phyloP scores from a whole-genome alignment of 805 yeast species.

The Naumovozyma castellii region DNA sequence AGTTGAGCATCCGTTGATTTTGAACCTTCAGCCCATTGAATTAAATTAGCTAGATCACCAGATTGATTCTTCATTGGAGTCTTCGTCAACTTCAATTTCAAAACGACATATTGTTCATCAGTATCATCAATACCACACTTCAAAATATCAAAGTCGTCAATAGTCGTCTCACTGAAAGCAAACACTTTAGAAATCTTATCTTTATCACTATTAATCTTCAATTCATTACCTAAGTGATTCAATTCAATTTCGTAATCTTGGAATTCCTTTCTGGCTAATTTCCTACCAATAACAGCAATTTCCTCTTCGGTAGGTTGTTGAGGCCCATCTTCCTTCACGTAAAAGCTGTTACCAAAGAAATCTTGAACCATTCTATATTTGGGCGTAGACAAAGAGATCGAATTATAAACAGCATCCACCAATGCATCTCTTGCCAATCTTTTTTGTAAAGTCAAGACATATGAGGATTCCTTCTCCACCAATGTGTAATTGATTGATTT shows the following conservation, averaged over 20 bases:
- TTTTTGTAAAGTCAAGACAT: slow-evolving; percentile 14
- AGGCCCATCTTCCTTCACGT: slow-evolving; percentile 18
- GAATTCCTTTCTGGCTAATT: slow-evolving; percentile 19
- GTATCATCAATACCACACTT: slow-evolving; percentile 19
- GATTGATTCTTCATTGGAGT: slow-evolving; percentile 1
- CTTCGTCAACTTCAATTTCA: slow-evolving; percentile 8
- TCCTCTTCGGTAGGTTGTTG: slow-evolving; percentile 18
- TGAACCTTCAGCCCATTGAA: slow-evolving; percentile 12
- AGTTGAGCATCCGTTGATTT: neutral
- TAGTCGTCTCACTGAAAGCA: slow-evolving; percentile 11
- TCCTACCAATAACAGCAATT: slow-evolving; percentile 11
- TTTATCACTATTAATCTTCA: slow-evolving; percentile 14
- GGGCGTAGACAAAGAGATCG: slow-evolving; percentile 13
- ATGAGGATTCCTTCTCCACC: slow-evolving; percentile 9
- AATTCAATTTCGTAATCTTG: slow-evolving; percentile 24
- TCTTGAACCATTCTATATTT: slow-evolving; percentile 19
- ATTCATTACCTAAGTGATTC: slow-evolving; percentile 18
- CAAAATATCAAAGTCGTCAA: slow-evolving; percentile 18
- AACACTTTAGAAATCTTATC: slow-evolving; percentile 17
- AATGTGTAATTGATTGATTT: slow-evolving; percentile 6
- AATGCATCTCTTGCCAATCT: slow-evolving; percentile 13
- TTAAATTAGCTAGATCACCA: slow-evolving; percentile 5
- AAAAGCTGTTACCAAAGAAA: slow-evolving; percentile 25
- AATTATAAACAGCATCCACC: slow-evolving; percentile 10
- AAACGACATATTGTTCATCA: slow-evolving; percentile 9